Conservation (phyloP, 495 filamentous ascomycete genomes). For the Trypethelium eluteriae region DNA sequence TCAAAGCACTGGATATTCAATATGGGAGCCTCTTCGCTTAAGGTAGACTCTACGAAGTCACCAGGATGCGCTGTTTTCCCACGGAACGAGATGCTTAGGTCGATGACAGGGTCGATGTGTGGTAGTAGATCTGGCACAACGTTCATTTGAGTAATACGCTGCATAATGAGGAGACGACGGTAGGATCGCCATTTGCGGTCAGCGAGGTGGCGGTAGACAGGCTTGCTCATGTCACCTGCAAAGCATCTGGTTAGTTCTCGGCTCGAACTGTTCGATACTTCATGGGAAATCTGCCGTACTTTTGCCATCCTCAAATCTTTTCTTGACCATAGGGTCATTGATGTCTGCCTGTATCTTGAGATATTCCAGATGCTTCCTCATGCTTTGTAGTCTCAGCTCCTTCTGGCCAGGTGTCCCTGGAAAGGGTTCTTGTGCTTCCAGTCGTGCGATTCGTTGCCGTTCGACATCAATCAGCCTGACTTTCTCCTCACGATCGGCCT, state of each 20-base stretch:
- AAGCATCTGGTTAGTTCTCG: background rate
- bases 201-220: slow-evolving; percentile 87
- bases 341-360: slow-evolving; percentile 88
- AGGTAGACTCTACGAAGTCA: slow-evolving; percentile 60
- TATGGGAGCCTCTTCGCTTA: slow-evolving; percentile 61
- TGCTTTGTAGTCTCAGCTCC: slow-evolving; percentile 57
- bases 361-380: slow-evolving; percentile 65
- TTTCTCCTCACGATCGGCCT: slow-evolving; percentile 76
- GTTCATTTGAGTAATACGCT: slow-evolving; percentile 81
- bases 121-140: slow-evolving; percentile 92
- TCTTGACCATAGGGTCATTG: slow-evolving; percentile 92
- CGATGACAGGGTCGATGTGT: slow-evolving; percentile 65
- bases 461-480: slow-evolving; percentile 48
- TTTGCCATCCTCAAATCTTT: slow-evolving; percentile 84
- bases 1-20: slow-evolving; percentile 81
- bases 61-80: slow-evolving; percentile 62
- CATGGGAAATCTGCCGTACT: slow-evolving; percentile 47
- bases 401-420: slow-evolving; percentile 13
- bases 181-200: slow-evolving; percentile 81
- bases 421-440: slow-evolving; percentile 50
- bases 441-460: slow-evolving; percentile 45
- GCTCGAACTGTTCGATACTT: background rate
- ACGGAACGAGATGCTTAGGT: slow-evolving; percentile 72
- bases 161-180: slow-evolving; percentile 64
- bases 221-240: slow-evolving; percentile 87